Base-by-base conservation (phyloP, 352 stramenopile genomes). In the Pythium periplocum region DNA sequence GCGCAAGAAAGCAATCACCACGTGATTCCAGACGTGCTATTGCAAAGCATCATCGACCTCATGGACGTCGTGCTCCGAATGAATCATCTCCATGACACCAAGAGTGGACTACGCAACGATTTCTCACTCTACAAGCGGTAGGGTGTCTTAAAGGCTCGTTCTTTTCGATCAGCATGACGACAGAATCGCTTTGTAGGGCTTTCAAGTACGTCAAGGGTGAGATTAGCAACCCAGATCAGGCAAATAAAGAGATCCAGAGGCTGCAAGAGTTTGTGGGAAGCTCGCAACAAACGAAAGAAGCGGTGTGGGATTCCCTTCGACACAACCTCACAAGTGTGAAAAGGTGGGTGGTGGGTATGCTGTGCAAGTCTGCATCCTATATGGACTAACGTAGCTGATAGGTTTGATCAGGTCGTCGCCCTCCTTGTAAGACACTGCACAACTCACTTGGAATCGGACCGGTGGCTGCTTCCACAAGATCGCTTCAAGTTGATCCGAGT, bases 71-170 rank as follows among this genome's bases (percentile, higher is more conserved):
- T 87, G 41, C 6, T 88, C 38, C 68, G 87, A 51, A 62, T 90
- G 38, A 87, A 82, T 17, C 68, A 85, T 32, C 64, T 91, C 10
- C 71, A 86, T 32, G 79, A 91, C 44, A 70, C 59, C 6, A 91
- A 89, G 39, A 78, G 66, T 47, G 81, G 78, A 63, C 53, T 89
- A 2, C 73, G 72, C 8, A 89, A 89, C 54, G 81, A 91, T 53
- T 91, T 89, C 36, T 78, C 76, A 0, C 67, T 88, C 3, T 89
- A 81, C 53, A 91, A 91, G 57, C 63, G 81, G 73, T 88, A 45
- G 0, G 56, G 17, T 26, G 17, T 26, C 17, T 26, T 26, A 26
- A 26, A 26, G 17, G 17, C 17, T 26, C 17, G 17, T 26, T 26
- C 17, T 26, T 26, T 26, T 26, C 17, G 17, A 26, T 26, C 17